Evolutionary conservation across 768 basidiomycete species (phyloP).

Genomic region (Paxillus ammoniavirescens): DNA sequence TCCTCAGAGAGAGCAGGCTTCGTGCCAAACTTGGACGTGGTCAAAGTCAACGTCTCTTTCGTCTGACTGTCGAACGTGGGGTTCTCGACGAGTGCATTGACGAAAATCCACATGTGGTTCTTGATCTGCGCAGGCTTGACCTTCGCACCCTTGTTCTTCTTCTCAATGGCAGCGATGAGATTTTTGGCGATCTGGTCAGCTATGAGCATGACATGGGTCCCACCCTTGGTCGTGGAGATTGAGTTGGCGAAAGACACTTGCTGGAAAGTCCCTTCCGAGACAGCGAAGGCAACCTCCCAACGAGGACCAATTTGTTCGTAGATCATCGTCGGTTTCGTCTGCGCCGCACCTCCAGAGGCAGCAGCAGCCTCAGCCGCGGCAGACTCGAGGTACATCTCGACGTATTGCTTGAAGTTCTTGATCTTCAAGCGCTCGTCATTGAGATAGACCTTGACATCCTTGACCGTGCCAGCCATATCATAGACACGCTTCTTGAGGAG

Average conservation of each 20-base stretch:
- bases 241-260: slow-evolving; percentile 98
- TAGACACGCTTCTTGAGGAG: slow-evolving; percentile 92
- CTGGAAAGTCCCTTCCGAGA: slow-evolving; percentile 89
- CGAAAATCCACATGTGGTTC: slow-evolving; percentile 98
- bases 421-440: slow-evolving; percentile 91
- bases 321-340: slow-evolving; percentile 72
- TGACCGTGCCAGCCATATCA: slow-evolving; percentile 95
- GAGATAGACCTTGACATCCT: slow-evolving; percentile 88
- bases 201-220: slow-evolving; percentile 84
- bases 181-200: slow-evolving; percentile 89
- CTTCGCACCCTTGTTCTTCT: slow-evolving; percentile 97
- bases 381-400: slow-evolving; percentile 87
- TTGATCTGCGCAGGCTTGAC: slow-evolving; percentile 93
- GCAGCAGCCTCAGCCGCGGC: slow-evolving; percentile 68
- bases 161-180: slow-evolving; percentile 76
- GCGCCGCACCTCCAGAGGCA: slow-evolving; percentile 74
- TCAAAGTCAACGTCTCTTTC: slow-evolving; percentile 91
- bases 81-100: slow-evolving; percentile 95
- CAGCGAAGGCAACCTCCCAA: slow-evolving; percentile 95
- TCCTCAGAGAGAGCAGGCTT: slow-evolving; percentile 85
- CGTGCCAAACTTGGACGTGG: slow-evolving; percentile 85
- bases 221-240: slow-evolving; percentile 95
- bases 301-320: slow-evolving; percentile 78
- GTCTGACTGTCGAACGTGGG: slow-evolving; percentile 99
- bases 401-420: slow-evolving; percentile 96